Base-by-base conservation (phyloP, 169 alveolate species). In the Plasmodium chabaudi region DNA sequence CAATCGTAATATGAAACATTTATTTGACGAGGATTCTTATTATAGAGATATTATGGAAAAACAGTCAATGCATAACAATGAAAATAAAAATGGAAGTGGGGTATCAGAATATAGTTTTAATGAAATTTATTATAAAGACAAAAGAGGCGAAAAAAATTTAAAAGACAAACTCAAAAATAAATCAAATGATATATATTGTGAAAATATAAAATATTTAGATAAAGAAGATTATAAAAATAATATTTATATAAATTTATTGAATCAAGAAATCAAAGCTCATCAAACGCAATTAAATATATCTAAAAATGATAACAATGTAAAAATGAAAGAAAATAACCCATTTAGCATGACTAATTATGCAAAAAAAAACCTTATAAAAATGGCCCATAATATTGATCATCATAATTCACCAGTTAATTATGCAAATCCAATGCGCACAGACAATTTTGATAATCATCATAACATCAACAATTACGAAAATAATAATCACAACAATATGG, bases 341-440 rank as follows among this genome's bases (percentile, higher is more conserved):
- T 77, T 77, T 46, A 63, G 57, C 25, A 3, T 77, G 15, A 34
- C 51, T 47, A 68, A 77, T 51, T 77, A 77, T 63, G 88, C 63
- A 19, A 77, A 77, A 27, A 42, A 64, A 25, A 51, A 77, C 5
- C 57, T 34, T 25, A 9, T 57, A 7, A 42, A 51, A 5, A 77
- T 23, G n/a, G 57, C 42, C 49, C n/a, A 44, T 0, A 12, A 68
- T 68, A 9, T 19, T 19, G 21, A 44, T 23, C 9, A 7, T 2
- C 39, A 9, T 9, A 65, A 42, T 65, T 12, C 56, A 5, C 53
- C 17, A 34, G 12, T 23, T 9, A 23, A 67, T 56, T 9, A 57
- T 53, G 34, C n/a, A 13, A 25, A 61, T 39, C 47, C n/a, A 13
- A 69, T 21, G 25, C 7, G 44, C 55, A 19, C 46, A 7, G 27